A percentile compares a stretch with the other conserved stretches of the same genome.
Evolutionary conservation across 805 yeast species (phyloP).

Genomic region (Candida lessepsii): DNA sequence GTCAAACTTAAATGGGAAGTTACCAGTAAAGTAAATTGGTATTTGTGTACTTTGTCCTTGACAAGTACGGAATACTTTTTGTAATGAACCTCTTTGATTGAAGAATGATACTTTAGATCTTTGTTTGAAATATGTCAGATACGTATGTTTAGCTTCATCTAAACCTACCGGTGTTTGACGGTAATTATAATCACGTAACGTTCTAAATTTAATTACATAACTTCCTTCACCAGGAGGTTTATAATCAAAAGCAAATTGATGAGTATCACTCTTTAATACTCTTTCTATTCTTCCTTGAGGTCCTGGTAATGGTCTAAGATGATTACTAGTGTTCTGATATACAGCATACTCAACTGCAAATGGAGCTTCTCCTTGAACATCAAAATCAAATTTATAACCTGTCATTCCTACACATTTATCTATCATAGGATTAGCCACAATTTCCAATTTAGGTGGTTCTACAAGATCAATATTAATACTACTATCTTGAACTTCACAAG

Average conservation of each 20-base stretch:
- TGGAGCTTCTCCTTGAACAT: constrained; percentile 79
- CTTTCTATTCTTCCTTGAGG: constrained; percentile 30
- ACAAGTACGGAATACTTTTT: constrained; percentile 26
- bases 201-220: constrained; percentile 69
- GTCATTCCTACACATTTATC: constrained; percentile 93
- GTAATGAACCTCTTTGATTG: constrained; percentile 13
- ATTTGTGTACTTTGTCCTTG: constrained; percentile 32
- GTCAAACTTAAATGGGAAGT: constrained; percentile 69
- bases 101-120: constrained; percentile 49
- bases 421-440: constrained; percentile 57
- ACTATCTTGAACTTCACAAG: constrained; percentile 54
- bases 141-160: constrained; percentile 47
- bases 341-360: constrained; percentile 65
- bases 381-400: constrained; percentile 70
- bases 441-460: constrained; percentile 38
- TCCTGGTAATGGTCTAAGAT: constrained; percentile 30
- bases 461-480: constrained; percentile 44
- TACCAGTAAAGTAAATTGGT: constrained; percentile 69
- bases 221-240: constrained; percentile 80
- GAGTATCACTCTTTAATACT: constrained; percentile 25
- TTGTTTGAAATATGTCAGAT: constrained; percentile 69
- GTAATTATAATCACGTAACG: constrained; percentile 58
- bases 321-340: constrained; percentile 39
- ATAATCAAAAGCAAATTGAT: constrained; percentile 48
- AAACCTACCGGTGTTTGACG: constrained; percentile 42